A percentile compares a stretch with the other conserved stretches of the same genome.
These are phyloP conservation scores for Castanea sativa DNA, from an alignment of 306 rosid species.

Conservation along the genomic window DNA sequence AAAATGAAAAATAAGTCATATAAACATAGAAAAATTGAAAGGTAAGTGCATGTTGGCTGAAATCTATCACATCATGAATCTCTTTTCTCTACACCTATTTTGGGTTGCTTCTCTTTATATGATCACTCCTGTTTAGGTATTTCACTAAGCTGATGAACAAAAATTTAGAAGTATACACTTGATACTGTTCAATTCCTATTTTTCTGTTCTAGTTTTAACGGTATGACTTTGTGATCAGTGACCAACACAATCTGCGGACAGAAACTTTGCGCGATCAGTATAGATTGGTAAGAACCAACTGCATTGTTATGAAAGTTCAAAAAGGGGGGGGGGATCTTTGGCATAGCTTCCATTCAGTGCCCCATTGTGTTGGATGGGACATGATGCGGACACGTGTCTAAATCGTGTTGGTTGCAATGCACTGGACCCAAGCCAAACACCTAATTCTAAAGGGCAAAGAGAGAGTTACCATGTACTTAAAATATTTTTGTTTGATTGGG, in stretches of 20 bases:
- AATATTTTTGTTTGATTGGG: neutral
- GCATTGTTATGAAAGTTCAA: neutral
- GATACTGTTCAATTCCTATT: neutral
- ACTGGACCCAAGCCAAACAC: too few relatives aligned
- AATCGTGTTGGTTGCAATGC: too few relatives aligned
- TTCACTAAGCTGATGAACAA: neutral
- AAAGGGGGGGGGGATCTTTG: too few relatives aligned
- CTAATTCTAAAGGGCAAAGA: too few relatives aligned
- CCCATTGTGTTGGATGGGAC: too few relatives aligned
- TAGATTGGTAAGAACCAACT: constrained; percentile 60
- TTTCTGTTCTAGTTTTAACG: constrained; percentile 11
- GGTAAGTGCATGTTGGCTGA: neutral
- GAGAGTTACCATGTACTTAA: neutral
- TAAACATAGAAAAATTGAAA: neutral
- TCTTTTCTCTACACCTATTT: neutral
- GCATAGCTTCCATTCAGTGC: too few relatives aligned
- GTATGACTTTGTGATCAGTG: constrained; percentile 57
- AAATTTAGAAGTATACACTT: neutral
- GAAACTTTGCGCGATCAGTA: constrained; percentile 87
- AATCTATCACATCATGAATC: neutral
- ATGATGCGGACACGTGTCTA: too few relatives aligned
- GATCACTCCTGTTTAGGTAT: neutral
- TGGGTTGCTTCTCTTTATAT: neutral
- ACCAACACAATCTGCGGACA: constrained; percentile 65
- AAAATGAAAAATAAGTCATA: neutral